phyloP scores from a whole-genome alignment of 1,284 basidiomycete species.

The Naganishia albida region DNA sequence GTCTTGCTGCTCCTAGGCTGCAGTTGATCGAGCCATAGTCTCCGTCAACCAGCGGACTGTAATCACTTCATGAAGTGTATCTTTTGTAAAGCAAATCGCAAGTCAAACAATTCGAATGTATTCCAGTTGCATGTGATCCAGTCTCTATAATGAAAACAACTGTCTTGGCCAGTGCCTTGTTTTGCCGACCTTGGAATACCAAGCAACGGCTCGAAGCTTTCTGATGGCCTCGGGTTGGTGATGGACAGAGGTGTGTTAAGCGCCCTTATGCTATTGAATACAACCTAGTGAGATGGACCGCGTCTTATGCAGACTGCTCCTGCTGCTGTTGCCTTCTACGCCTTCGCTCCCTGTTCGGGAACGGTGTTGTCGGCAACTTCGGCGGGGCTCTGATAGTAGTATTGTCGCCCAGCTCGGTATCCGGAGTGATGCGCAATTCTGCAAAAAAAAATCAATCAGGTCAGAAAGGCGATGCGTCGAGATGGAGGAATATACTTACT shows the following conservation, averaged over 20 bases:
- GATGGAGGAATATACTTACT: not conserved
- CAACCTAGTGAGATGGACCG: not conserved
- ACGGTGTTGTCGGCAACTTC: slow-evolving; percentile 47
- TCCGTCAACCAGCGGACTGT: not conserved
- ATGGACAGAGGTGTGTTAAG: not conserved
- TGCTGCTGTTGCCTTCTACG: slow-evolving; percentile 20
- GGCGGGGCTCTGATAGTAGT: slow-evolving; percentile 42
- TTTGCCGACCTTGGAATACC: too few species aligned
- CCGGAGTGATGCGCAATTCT: slow-evolving; percentile 50
- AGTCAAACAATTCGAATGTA: too few species aligned
- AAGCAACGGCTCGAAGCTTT: too few species aligned
- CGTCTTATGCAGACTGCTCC: slow-evolving; percentile 6
- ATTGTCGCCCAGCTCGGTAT: slow-evolving; percentile 53
- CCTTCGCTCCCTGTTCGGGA: slow-evolving; percentile 42
- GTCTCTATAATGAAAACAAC: too few species aligned
- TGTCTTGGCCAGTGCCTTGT: too few species aligned
- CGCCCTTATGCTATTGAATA: not conserved
- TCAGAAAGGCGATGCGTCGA: not conserved
- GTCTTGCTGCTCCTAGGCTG: slow-evolving; percentile 17
- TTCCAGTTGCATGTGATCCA: too few species aligned
- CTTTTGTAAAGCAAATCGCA: not conserved
- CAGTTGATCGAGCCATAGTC: too few species aligned
- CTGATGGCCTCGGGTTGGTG: too few species aligned
- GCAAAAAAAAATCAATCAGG: not conserved
- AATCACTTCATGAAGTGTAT: not conserved